Evolutionary conservation across 371 early-diverging fungal genomes (phyloP).

Genomic region (Mortierella polycephala): DNA sequence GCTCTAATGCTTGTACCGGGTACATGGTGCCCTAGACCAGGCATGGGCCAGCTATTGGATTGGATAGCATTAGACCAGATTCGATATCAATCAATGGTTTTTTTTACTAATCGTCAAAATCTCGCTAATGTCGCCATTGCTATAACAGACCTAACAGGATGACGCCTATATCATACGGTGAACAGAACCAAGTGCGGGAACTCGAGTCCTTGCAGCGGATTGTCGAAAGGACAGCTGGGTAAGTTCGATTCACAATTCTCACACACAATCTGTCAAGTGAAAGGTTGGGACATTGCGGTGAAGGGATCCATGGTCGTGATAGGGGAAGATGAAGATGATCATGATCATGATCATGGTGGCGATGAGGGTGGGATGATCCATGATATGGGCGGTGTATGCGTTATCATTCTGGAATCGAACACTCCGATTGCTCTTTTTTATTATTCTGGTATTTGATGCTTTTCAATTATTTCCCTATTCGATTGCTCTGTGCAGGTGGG

Average conservation of each 20-base stretch:
- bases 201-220: slow-evolving; percentile 50
- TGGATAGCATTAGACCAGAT: background rate
- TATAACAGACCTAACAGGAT: slow-evolving; percentile 33
- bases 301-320: background rate
- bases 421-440: background rate
- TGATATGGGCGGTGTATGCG: too few relatives aligned
- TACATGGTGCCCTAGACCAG: too few relatives aligned
- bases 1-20: too few relatives aligned
- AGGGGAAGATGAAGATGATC: background rate
- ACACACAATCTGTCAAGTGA: background rate
- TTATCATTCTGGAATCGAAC: too few relatives aligned
- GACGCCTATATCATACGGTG: slow-evolving; percentile 17
- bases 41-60: too few relatives aligned
- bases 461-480: background rate
- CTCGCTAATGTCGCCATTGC: background rate
- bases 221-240: slow-evolving; percentile 53
- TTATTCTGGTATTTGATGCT: background rate
- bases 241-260: slow-evolving; percentile 11
- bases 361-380: too few relatives aligned
- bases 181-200: slow-evolving; percentile 48
- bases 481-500: background rate
- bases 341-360: too few relatives aligned
- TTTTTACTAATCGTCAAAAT: background rate
- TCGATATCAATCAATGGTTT: background rate
- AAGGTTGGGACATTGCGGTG: slow-evolving; percentile 1